Base-by-base conservation (phyloP, 768 basidiomycete species). In the Agaricus sinodeliciosus region DNA sequence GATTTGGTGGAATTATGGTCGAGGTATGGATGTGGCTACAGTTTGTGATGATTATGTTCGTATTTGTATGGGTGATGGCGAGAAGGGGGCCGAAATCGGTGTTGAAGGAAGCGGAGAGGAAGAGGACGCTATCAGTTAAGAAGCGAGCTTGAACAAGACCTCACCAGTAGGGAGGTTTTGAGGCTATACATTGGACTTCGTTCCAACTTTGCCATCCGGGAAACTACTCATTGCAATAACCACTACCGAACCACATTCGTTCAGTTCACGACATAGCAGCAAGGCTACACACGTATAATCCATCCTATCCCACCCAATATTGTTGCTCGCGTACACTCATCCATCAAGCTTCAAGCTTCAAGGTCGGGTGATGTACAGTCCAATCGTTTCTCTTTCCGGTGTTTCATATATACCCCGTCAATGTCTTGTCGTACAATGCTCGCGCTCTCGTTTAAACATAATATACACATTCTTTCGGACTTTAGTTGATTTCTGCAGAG, bases 1-100 rank as follows among this genome's bases (percentile, higher is more conserved):
- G 62, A 46, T 53, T 70, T n/a, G 69, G 64, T 6, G 63, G 64
- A 37, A 67, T 85, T 45, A 64, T 90, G 57, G 60, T 92, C 45
- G 86, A 90, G 68, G 63, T 87, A 18, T 92, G 90, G 90, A 66
- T 92, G 57, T 90, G 89, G 87, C 64, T 90, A 55, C 90, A 93
- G 66, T 90, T 92, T 62, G 71, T 65, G 7, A 73, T 90, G 55
- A 81, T 93, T 57, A 74, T 91, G 28, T 50, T 84, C 39, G 82
- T 90, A 48, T 92, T 92, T 65, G 64, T 93, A 49, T 90, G 81
- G 76, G 80, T 86, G 31, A 87, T 90, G 83, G 87, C 87, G 54
- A 81, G 74, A 66, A 74, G 80, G 16, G 89, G 90, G 2, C 89
- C 89, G 5, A 84, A 82, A 69, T 76, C 76, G 49, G 79, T 91